These are phyloP conservation scores for Coprinellus micaceus DNA, from an alignment of 768 basidiomycete genomes.

Conservation along the genomic window DNA sequence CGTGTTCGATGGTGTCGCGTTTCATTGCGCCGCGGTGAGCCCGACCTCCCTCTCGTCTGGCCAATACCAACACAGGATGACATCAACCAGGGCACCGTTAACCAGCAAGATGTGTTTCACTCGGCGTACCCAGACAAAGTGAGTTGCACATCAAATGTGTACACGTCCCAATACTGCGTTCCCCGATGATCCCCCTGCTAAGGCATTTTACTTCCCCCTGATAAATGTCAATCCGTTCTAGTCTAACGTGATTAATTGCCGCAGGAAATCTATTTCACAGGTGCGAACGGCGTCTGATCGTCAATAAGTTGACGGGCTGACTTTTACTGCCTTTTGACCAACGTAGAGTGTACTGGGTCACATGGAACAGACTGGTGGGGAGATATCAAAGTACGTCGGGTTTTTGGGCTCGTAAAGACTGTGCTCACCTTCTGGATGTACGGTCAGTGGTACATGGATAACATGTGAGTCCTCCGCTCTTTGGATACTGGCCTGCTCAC, in stretches of 20 bases:
- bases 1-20: conserved; percentile 61
- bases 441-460: conserved; percentile 61
- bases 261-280: conserved; percentile 44
- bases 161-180: too few species aligned
- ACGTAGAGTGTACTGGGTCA: conserved; percentile 56
- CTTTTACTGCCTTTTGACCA: not conserved
- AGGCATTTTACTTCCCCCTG: too few species aligned
- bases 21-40: conserved; percentile 58
- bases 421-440: not conserved
- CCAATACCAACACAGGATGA: too few species aligned
- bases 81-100: conserved; percentile 35
- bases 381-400: conserved; percentile 57
- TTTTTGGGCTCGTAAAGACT: not conserved
- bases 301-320: not conserved
- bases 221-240: not conserved
- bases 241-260: not conserved
- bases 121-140: conserved; percentile 52
- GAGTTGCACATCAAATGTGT: not conserved
- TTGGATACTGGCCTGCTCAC: not conserved
- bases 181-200: too few species aligned
- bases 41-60: too few species aligned
- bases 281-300: conserved; percentile 15
- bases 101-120: conserved; percentile 52
- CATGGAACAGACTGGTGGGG: conserved; percentile 69
- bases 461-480: conserved; percentile 38